Percentiles rank a stretch among this genome's conserved stretches.
Conservation (phyloP, 2,329 filamentous ascomycete species). For the Didymella segeticola region DNA sequence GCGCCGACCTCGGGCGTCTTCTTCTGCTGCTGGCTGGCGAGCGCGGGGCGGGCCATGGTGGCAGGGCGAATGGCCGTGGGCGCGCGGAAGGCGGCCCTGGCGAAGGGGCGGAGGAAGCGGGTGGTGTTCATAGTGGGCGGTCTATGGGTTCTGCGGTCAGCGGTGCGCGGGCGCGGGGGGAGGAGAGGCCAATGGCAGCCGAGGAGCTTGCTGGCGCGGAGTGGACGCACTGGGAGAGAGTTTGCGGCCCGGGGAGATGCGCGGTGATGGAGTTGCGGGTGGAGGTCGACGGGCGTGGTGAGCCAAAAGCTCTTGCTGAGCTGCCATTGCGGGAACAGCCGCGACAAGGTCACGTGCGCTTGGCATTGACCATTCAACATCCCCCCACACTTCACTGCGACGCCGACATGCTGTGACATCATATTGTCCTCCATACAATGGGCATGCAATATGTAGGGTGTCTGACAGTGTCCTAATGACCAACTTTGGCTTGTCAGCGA, state of each 20-base stretch:
- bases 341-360: constrained; percentile 31
- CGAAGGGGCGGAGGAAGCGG: constrained; percentile 51
- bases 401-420: background rate
- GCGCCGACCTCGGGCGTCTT: constrained; percentile 40
- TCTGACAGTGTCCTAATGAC: too few species aligned
- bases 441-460: too few species aligned
- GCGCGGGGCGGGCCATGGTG: constrained; percentile 45
- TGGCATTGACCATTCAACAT: constrained; percentile 12
- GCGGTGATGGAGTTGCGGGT: constrained; percentile 42
- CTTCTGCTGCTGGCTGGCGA: constrained; percentile 46
- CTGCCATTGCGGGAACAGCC: constrained; percentile 30
- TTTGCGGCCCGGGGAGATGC: constrained; percentile 43
- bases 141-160: constrained; percentile 42
- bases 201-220: constrained; percentile 19
- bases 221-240: constrained; percentile 42
- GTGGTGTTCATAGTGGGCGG: constrained; percentile 52
- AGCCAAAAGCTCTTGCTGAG: constrained; percentile 40
- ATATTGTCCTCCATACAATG: too few species aligned
- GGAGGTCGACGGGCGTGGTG: constrained; percentile 34
- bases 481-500: too few species aligned
- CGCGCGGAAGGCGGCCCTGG: constrained; percentile 50
- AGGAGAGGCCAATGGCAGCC: constrained; percentile 35
- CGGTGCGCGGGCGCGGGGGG: constrained; percentile 27
- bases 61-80: constrained; percentile 44
- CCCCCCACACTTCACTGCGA: background rate